phyloP scores from a whole-genome alignment of 192 early-diverging fungal genomes.

The Endogone sp. region DNA sequence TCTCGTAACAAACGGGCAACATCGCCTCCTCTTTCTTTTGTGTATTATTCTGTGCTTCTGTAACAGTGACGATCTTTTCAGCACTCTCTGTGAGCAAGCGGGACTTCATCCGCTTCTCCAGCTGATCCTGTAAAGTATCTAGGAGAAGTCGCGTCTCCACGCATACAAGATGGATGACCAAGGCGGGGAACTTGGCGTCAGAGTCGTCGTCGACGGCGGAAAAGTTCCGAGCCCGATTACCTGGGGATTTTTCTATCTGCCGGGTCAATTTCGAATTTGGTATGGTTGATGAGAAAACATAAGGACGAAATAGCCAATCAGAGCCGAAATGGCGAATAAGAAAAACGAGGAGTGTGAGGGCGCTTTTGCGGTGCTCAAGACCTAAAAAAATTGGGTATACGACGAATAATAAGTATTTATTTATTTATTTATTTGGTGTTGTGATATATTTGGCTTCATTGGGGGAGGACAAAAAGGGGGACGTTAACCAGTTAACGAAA shows the following conservation, averaged over 20 bases:
- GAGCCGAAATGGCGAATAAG: slow-evolving; percentile 30
- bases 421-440: no score
- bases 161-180: slow-evolving; percentile 31
- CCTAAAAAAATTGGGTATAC: no score
- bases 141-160: slow-evolving; percentile 36
- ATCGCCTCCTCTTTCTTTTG: slow-evolving; percentile 21
- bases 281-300: not conserved
- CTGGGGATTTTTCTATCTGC: no score
- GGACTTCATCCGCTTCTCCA: not conserved
- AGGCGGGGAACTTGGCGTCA: slow-evolving; percentile 29
- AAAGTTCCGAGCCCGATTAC: not conserved
- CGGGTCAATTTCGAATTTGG: no score
- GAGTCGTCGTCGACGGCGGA: slow-evolving; percentile 1
- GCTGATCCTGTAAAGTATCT: slow-evolving; percentile 27
- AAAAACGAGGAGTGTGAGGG: slow-evolving; percentile 13
- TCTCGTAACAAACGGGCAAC: slow-evolving; percentile 35
- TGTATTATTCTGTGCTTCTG: not conserved
- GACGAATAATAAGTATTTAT: no score
- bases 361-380: slow-evolving; percentile 24
- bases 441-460: no score
- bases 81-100: no score
- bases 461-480: no score
- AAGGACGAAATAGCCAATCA: slow-evolving; percentile 31
- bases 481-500: no score
- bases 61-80: no score